Base-by-base conservation (phyloP, 192 early-diverging fungal species). In the Irineochytrium annulatum region DNA sequence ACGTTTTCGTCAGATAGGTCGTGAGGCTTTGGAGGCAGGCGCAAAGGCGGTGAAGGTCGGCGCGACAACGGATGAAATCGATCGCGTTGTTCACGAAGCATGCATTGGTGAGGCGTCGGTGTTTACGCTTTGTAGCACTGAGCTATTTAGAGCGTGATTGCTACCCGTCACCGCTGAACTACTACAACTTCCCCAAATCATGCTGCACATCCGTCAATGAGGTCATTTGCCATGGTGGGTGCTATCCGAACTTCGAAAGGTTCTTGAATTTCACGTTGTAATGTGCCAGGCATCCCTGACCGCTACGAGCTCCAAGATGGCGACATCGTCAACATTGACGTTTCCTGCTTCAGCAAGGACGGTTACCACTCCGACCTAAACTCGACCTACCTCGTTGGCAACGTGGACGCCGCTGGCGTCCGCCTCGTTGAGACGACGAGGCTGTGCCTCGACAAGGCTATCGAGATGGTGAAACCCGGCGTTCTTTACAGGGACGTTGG, bases 81-180 rank as follows among this genome's bases (percentile, higher is more conserved):
- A 99, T 65, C 81, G 91, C 13, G 80, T 95, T 37, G 87, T 97
- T 49, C 97, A 99, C 58, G 94, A 97, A 59, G 97, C 94, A 11
- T 89, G 84, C 1, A 83, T 99, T 45, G 75, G 72, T 79, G 67
- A 33, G 31, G 29, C 66, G 22, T 14, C 4, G 33, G n/a, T 64
- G 22, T 27, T 33, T 31, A 32, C 30, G 26, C 11, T 13, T 34
- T 11, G 30, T 34, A 60, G 33, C 20, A 63, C 17, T n/a, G 35
- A 60, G 8, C 55, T 14, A 11, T 6, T 24, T 46, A 74, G 92
- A 85, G 67, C 89, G 97, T 46, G 85, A 87, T 49, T 85, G 86
- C 16, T 99, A 99, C 62, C 97, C 97, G 20, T 97, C 94, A 14
- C 91, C 97, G 44, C 77, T 99, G 35, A 97, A 97, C 77, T 99